Conservation (phyloP, 176 grass and related monocot genomes). For the Avena atlantica region DNA sequence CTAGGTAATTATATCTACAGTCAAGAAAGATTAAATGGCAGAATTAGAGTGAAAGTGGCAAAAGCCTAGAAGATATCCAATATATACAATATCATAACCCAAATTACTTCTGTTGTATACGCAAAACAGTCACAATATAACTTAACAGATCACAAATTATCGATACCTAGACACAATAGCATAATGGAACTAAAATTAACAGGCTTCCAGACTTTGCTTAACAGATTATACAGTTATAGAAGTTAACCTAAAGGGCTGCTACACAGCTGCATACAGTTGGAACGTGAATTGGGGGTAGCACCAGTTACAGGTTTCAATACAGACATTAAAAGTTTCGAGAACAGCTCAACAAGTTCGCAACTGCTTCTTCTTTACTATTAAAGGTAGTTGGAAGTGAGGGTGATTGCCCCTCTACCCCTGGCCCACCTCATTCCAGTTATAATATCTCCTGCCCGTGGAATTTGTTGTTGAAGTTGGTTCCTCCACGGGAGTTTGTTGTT, state of each 20-base stretch:
- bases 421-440: not conserved
- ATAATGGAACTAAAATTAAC: not conserved
- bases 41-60: not conserved
- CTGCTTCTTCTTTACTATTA: not conserved
- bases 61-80: constrained; percentile 25
- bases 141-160: not conserved
- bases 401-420: not conserved
- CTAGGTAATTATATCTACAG: constrained; percentile 83
- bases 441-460: not conserved
- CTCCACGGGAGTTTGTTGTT: not conserved
- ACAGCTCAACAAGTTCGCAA: not conserved
- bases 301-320: not conserved
- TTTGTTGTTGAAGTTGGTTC: too few relatives aligned
- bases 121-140: not conserved
- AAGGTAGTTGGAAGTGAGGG: not conserved
- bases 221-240: not conserved
- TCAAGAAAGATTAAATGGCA: constrained; percentile 27
- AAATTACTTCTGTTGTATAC: not conserved
- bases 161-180: not conserved
- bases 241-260: not conserved
- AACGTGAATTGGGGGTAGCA: not conserved
- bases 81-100: not conserved
- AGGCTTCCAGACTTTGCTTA: not conserved
- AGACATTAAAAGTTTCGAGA: not conserved
- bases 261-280: not conserved